A percentile compares a stretch with the other conserved stretches of the same genome.
Evolutionary conservation across 805 yeast genomes (phyloP).

Genomic region (Sungouiella thailandica): DNA sequence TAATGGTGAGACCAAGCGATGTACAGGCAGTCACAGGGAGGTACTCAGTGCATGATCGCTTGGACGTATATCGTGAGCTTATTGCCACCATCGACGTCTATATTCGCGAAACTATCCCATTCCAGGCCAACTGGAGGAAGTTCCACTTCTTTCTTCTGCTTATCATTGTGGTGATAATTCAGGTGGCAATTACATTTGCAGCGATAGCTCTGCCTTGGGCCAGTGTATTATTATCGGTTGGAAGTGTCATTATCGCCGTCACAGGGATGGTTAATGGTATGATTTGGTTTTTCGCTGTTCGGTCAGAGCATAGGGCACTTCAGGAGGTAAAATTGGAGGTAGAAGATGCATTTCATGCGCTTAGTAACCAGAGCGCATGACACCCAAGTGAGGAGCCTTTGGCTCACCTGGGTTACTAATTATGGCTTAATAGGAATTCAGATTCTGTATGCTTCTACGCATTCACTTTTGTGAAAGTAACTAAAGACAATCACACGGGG

Average conservation of each 20-base stretch:
- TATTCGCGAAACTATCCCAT: constrained; percentile 40
- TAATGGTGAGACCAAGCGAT: constrained; percentile 13
- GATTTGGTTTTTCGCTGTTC: constrained; percentile 74
- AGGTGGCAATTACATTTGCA: constrained; percentile 56
- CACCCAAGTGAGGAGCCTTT: too few species aligned
- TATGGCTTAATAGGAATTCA: too few species aligned
- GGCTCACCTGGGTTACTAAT: too few species aligned
- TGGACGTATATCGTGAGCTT: constrained; percentile 29
- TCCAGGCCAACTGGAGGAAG: constrained; percentile 63
- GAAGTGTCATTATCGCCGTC: constrained; percentile 49
- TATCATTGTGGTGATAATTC: constrained; percentile 39
- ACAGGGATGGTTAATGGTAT: constrained; percentile 73
- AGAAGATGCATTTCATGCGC: constrained; percentile 18
- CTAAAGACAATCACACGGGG: too few species aligned
- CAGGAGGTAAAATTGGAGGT: constrained; percentile 73
- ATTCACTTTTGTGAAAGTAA: too few species aligned
- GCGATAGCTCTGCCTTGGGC: constrained; percentile 54
- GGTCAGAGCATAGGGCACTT: constrained; percentile 74
- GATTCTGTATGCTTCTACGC: too few species aligned
- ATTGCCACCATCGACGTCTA: constrained; percentile 19
- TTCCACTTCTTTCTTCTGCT: constrained; percentile 59
- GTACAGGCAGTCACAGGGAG: not conserved
- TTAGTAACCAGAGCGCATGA: too few species aligned
- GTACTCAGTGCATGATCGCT: constrained; percentile 7
- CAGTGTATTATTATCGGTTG: constrained; percentile 59